Evolutionary conservation across 345 rosid genomes (phyloP).

Genomic region (Linum trigynum): DNA sequence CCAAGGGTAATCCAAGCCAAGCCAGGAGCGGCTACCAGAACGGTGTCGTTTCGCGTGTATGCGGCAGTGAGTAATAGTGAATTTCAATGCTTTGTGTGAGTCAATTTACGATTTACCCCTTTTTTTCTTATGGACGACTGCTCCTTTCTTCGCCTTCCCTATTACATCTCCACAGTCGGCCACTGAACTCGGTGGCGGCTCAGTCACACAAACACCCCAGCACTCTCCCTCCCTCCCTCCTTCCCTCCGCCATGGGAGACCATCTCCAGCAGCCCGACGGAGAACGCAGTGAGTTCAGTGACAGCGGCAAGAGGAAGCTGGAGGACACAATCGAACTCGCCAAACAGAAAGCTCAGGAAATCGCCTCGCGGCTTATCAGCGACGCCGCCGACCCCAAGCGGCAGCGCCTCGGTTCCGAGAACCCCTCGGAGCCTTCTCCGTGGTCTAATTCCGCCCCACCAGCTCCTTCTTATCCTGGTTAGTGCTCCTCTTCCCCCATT

Average conservation of each 20-base stretch:
- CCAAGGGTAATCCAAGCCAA: no score
- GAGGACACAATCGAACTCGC: constrained; percentile 15
- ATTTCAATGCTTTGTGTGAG: no score
- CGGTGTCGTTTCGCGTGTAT: no score
- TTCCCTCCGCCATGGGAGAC: constrained; percentile 13
- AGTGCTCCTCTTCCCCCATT: background rate
- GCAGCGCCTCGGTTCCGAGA: constrained; percentile 11
- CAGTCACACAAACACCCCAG: background rate
- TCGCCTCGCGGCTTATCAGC: constrained; percentile 16
- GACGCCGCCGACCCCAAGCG: constrained; percentile 21
- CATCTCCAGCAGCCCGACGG: constrained; percentile 1
- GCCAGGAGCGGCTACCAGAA: no score
- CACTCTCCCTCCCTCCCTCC: background rate
- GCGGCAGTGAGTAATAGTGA: no score
- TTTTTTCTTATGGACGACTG: no score
- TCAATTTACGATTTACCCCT: no score
- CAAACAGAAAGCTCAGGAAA: constrained; percentile 19
- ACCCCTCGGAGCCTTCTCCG: background rate
- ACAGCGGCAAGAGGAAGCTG: constrained; percentile 16
- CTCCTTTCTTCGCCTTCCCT: background rate
- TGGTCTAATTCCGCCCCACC: background rate
- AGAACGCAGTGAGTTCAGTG: constrained; percentile 8
- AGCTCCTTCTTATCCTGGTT: constrained; percentile 10
- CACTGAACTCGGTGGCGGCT: constrained; percentile 1
- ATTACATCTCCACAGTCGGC: background rate